A percentile compares a stretch with the other conserved stretches of the same genome.
phyloP scores from a whole-genome alignment of 306 rosid species.

The Glycyrrhiza uralensis region DNA sequence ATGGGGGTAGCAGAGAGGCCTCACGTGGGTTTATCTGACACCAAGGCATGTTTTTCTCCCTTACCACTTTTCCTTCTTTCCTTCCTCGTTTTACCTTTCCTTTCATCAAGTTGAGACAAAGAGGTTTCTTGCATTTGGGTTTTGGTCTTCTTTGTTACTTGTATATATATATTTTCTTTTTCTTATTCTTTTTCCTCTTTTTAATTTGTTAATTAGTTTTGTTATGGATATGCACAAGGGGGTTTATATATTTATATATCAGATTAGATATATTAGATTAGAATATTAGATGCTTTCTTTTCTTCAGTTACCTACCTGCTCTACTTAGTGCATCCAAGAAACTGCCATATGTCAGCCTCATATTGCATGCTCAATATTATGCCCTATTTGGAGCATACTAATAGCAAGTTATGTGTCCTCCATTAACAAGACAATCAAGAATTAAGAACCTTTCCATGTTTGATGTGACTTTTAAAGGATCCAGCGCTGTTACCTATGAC shows the following conservation, averaged over 20 bases:
- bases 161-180: not conserved
- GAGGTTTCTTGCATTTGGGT: conserved; percentile 53
- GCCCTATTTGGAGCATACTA: conserved; percentile 35
- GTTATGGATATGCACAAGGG: not conserved
- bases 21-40: conserved; percentile 58
- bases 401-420: conserved; percentile 43
- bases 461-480: conserved; percentile 50
- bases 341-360: conserved; percentile 47
- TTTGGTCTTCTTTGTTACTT: conserved; percentile 31
- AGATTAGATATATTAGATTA: too few relatives aligned
- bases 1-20: conserved; percentile 17
- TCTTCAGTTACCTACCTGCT: not conserved
- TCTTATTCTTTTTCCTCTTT: too few relatives aligned
- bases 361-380: conserved; percentile 30
- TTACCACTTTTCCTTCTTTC: conserved; percentile 38
- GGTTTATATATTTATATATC: not conserved
- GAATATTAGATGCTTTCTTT: conserved; percentile 21
- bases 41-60: conserved; percentile 49
- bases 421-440: conserved; percentile 57
- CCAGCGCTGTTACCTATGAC: conserved; percentile 46
- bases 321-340: conserved; percentile 24
- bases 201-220: too few relatives aligned
- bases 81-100: conserved; percentile 42
- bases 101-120: conserved; percentile 38
- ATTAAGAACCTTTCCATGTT: conserved; percentile 43